Evolutionary conservation across 352 stramenopile genomes (phyloP).

Genomic region (Blastocystis sp.): DNA sequence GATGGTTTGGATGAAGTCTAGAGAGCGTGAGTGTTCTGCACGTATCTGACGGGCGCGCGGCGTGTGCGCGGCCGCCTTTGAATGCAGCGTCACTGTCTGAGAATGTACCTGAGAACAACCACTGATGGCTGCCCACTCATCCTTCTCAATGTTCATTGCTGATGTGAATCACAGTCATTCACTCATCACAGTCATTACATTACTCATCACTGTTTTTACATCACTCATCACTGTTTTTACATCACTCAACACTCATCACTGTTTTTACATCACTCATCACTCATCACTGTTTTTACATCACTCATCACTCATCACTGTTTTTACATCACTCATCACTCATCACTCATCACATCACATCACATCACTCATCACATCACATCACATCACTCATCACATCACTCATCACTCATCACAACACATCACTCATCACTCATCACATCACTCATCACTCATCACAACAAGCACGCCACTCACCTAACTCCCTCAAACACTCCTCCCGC

Average conservation of each 20-base stretch:
- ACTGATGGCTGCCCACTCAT: neutral
- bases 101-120: neutral
- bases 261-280: no score
- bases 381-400: neutral
- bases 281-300: no score
- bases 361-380: no score
- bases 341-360: no score
- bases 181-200: neutral
- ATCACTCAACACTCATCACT: no score
- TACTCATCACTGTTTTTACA: neutral
- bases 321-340: no score
- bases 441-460: neutral
- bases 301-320: no score
- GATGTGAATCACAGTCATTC: no score
- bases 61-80: neutral
- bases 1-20: neutral
- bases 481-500: neutral
- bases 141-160: neutral
- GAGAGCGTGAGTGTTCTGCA: neutral
- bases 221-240: no score
- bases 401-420: neutral
- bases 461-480: neutral
- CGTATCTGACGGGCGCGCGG: constrained; percentile 21
- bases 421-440: neutral
- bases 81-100: neutral